Base-by-base conservation (phyloP, 1,284 basidiomycete genomes). In the Tilletia walkeri region DNA sequence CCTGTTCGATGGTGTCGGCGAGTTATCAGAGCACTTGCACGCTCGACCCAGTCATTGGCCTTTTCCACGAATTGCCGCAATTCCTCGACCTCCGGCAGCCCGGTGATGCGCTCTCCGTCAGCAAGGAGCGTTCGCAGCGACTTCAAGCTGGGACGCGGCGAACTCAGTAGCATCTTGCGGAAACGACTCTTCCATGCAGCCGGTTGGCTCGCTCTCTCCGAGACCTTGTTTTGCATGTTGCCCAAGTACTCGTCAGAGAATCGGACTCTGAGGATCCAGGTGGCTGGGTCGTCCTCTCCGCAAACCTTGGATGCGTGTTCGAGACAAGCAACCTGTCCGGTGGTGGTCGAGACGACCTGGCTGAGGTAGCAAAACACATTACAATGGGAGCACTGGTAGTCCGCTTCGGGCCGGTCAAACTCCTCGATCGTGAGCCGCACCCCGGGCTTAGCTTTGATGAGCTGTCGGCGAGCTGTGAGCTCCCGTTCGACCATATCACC, bases 331-430 rank as follows among this genome's bases (percentile, higher is more conserved):
- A 95, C 89, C 73, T 90, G 81, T 45, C 88, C 88, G 75, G 45
- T 90, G 90, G 24, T 75, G 71, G 54, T 67, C 6, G 73, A 77
- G 5, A 73, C 91, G 80, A 97, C 87, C 82, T 97, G 95, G 3
- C 94, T 93, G 34, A 99, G 89, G 85, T 97, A 99, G 85, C 92
- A 95, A 85, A 97, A 96, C 12, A 88, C 88, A 84, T 96, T 95
- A 90, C 96, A 99, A 78, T 92, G 86, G 68, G 88, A 86, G 88
- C 96, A 99, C 84, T 97, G 94, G 84, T 95, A 95, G 83, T 97
- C 92, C 72, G 94, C 92, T 84, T 98, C 96, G 4, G 90, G 87
- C 9, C 89, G 88, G 83, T 97, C 95, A 76, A 89, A 88, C 74
- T 91, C 89, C 76, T 92, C 90, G 24, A 93, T 85, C 24, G 87